These are phyloP conservation scores for Guillardia theta DNA, from an alignment of 78 protist species.

Conservation along the genomic window DNA sequence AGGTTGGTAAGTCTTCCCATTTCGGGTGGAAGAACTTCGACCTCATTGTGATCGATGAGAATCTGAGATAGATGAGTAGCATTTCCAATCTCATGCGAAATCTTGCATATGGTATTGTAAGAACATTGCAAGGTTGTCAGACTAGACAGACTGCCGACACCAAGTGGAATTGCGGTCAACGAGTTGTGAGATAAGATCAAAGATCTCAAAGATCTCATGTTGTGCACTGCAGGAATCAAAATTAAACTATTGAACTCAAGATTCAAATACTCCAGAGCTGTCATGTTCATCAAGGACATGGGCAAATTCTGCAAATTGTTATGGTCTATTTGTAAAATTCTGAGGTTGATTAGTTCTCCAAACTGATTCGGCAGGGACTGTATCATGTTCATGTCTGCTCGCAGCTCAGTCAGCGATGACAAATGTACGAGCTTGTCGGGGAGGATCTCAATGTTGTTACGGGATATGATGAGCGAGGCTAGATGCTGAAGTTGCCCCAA, in stretches of 20 bases:
- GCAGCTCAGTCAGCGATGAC: neutral
- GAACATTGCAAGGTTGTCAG: neutral
- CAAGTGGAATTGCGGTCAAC: neutral
- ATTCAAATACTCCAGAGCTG: neutral
- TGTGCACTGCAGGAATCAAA: constrained; percentile 2
- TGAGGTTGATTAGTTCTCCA: neutral
- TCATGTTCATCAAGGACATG: neutral
- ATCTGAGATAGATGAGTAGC: constrained; percentile 26
- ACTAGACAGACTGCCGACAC: neutral
- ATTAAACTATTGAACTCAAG: neutral
- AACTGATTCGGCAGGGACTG: neutral
- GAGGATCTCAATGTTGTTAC: neutral
- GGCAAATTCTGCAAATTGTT: neutral
- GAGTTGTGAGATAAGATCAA: neutral
- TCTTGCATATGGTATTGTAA: neutral
- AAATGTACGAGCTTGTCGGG: neutral
- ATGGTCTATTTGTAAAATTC: neutral
- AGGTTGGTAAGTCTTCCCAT: neutral
- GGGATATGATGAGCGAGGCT: neutral
- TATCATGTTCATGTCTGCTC: constrained; percentile 22
- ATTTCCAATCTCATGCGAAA: neutral
- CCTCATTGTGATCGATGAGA: constrained; percentile 18
- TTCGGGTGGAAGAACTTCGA: neutral
- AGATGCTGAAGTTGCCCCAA: neutral
- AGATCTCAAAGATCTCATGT: neutral